A percentile compares a stretch with the other conserved stretches of the same genome.
Evolutionary conservation across 2,329 filamentous ascomycete genomes (phyloP).

Genomic region (Hypoxylon sp.): DNA sequence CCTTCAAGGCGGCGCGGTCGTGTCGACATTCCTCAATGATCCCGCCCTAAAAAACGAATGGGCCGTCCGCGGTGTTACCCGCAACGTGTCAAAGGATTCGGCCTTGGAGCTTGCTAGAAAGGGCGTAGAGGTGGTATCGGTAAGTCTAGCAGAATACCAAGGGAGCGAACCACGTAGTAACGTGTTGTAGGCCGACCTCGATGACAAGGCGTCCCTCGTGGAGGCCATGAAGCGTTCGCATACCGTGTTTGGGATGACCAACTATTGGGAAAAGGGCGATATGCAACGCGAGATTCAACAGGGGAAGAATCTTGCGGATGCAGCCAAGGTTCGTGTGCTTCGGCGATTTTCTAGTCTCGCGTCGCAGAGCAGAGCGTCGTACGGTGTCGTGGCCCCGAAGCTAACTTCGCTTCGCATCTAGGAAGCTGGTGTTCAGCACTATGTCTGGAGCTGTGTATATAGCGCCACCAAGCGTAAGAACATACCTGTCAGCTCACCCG

Average conservation of each 20-base stretch:
- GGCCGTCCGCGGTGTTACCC: not conserved
- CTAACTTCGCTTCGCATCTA: too few species aligned
- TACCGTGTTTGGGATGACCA: not conserved
- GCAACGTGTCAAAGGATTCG: not conserved
- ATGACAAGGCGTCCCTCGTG: not conserved
- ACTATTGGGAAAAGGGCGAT: not conserved
- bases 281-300: not conserved
- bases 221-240: not conserved
- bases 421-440: not conserved
- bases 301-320: too few species aligned
- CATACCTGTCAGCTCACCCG: not conserved
- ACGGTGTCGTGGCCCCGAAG: too few species aligned
- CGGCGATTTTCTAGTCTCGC: not conserved
- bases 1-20: not conserved
- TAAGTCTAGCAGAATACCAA: not conserved
- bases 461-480: not conserved
- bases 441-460: not conserved
- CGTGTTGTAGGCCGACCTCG: not conserved
- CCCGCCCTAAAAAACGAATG: not conserved
- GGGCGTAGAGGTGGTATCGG: not conserved
- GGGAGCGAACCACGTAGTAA: not conserved
- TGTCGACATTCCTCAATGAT: not conserved
- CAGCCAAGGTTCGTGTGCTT: too few species aligned
- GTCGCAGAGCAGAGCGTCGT: too few species aligned
- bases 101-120: not conserved